Percentiles rank a stretch among this genome's conserved stretches.
Conservation (phyloP, 179 eudicot genomes). For the Beta macrorhiza region DNA sequence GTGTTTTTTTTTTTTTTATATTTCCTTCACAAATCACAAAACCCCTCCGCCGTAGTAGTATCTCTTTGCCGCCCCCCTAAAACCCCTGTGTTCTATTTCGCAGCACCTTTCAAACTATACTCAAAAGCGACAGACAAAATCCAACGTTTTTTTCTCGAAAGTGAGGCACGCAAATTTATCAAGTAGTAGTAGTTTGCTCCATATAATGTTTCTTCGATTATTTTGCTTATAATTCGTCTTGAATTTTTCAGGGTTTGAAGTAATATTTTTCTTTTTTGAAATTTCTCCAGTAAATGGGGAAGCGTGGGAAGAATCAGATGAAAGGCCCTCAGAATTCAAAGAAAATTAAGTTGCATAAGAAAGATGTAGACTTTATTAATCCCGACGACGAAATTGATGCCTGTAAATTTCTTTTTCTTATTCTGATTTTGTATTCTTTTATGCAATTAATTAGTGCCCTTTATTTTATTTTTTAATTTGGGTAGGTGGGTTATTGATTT, state of each 20-base stretch:
- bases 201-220: background rate
- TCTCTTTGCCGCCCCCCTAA: background rate
- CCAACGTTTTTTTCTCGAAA: background rate
- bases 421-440: background rate
- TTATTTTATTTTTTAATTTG: background rate
- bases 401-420: conserved; percentile 41
- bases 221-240: background rate
- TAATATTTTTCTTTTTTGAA: too few species aligned
- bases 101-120: background rate
- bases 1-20: too few species aligned
- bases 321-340: conserved; percentile 36
- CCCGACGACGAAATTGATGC: conserved; percentile 87
- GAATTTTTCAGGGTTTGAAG: background rate
- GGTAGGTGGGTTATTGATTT: background rate
- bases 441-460: background rate
- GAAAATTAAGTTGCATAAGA: conserved; percentile 33
- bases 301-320: conserved; percentile 46
- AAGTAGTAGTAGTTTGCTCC: background rate
- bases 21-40: background rate
- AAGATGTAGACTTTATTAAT: conserved; percentile 25
- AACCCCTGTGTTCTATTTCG: background rate
- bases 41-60: background rate
- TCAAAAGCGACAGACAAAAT: background rate
- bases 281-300: conserved; percentile 31
- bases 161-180: background rate